Base-by-base conservation (phyloP, 306 rosid species). In the Medicago lupulina region DNA sequence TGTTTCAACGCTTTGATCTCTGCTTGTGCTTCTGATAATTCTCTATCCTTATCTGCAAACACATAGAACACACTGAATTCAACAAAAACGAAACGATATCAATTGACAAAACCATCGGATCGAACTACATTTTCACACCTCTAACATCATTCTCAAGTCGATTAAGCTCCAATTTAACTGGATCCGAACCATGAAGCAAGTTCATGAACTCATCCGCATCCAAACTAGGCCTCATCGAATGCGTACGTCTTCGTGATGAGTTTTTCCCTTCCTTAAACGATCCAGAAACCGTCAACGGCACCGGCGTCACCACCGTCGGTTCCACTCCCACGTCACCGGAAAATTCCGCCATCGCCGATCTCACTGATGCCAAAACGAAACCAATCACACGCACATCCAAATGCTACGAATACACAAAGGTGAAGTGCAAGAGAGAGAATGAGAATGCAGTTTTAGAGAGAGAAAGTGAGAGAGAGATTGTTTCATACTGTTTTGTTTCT, bases 131-230 rank as follows among this genome's bases (percentile, higher is more conserved):
- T 96, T 70, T 21, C 79, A 50, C 82, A 96, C 99, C 99, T 96
- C 93, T 88, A 75, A 96, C 98, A 84, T 96, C 99, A 80, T 96
- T 96, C 88, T 92, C 99, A 34, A 92, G 93, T 73, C 99, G 93
- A 91, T 90, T 96, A 74, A 96, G 99, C 94, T 96, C 99, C 74
- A 96, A 88, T 84, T 92, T 96, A 73, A 96, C 99, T 91, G 99
- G 99, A 96, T 96, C 98, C 94, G 99, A 96, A 66, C 99, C 99
- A 87, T 90, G 98, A 74, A 96, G 59, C 55, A 96, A 73, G 84
- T 92, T 96, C 54, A 96, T 69, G 83, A 96, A 87, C 90, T 96
- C 99, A 28, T 96, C 99, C 40, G 97, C 97, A 46, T 96, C 99
- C 75, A 96, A 64, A 65, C 99, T 96, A 80, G 90, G 98, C 92